Conservation (phyloP, 345 rosid genomes). For the Geranium rotundifolium region DNA sequence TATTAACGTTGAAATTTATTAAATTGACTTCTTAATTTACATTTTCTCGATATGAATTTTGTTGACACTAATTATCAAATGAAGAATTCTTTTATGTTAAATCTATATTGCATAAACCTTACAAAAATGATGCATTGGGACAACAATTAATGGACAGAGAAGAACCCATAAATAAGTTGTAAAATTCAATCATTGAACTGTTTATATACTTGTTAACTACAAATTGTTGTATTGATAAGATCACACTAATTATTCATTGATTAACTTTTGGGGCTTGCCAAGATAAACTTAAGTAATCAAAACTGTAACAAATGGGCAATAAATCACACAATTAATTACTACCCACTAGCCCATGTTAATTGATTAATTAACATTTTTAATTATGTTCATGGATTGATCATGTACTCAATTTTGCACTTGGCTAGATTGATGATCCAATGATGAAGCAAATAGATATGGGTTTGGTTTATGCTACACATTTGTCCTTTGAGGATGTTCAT, state of each 20-base stretch:
- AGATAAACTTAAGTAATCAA: neutral
- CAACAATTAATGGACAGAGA: neutral
- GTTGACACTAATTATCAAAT: no score
- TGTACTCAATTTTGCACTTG: no score
- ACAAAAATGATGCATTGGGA: neutral
- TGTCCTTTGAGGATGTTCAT: constrained; percentile 42
- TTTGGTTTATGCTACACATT: constrained; percentile 37
- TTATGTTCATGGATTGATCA: no score
- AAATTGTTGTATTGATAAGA: neutral
- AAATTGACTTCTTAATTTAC: no score
- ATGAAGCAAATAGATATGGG: constrained; percentile 33
- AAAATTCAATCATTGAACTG: no score
- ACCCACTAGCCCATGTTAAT: no score
- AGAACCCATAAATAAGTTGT: neutral
- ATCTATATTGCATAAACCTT: no score
- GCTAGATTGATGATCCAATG: constrained; percentile 11
- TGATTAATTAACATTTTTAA: no score
- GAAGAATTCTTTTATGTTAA: no score
- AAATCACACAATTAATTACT: no score
- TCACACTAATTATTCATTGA: neutral
- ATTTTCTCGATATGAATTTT: no score
- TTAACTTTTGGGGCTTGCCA: neutral
- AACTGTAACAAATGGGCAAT: neutral
- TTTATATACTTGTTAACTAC: neutral
- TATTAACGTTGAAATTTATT: no score